These are phyloP conservation scores for Termitomyces sp. DNA, from an alignment of 768 basidiomycete genomes.

Conservation along the genomic window DNA sequence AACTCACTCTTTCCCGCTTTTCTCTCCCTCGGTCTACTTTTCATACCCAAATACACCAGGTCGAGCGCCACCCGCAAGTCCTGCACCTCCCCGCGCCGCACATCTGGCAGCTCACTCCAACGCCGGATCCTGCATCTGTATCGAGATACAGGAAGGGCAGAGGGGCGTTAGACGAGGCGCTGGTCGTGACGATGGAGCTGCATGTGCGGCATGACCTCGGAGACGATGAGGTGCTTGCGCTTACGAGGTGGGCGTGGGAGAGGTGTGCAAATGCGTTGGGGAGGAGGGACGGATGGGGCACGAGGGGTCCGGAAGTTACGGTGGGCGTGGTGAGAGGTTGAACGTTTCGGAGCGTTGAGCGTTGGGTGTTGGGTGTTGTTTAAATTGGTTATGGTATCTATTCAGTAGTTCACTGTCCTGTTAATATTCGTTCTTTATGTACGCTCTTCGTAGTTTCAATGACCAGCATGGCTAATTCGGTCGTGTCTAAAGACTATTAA, in stretches of 20 bases:
- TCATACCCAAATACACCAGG: conserved; percentile 28
- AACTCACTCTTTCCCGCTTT: background rate
- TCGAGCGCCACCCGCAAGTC: conserved; percentile 82
- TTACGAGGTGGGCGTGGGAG: conserved; percentile 54
- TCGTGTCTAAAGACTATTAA: no score
- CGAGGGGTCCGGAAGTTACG: no score
- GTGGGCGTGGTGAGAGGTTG: conserved; percentile 67
- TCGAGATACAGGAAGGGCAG: conserved; percentile 10
- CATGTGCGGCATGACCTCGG: conserved; percentile 63
- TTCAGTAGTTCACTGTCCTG: background rate
- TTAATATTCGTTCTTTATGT: background rate
- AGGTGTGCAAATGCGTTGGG: conserved; percentile 48
- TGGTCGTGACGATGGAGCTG: conserved; percentile 77
- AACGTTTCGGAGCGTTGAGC: no score
- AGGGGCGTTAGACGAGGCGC: conserved; percentile 20
- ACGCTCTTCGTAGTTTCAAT: background rate
- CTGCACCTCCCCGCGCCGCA: conserved; percentile 71
- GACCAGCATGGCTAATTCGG: no score
- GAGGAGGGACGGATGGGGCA: no score
- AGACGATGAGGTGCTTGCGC: conserved; percentile 64
- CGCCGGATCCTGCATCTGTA: conserved; percentile 10
- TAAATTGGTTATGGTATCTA: background rate
- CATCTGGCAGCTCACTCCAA: conserved; percentile 58
- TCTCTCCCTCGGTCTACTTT: no score
- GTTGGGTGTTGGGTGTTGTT: background rate